Base-by-base conservation (phyloP, 805 yeast species). In the Tetrapisispora arboricola region DNA sequence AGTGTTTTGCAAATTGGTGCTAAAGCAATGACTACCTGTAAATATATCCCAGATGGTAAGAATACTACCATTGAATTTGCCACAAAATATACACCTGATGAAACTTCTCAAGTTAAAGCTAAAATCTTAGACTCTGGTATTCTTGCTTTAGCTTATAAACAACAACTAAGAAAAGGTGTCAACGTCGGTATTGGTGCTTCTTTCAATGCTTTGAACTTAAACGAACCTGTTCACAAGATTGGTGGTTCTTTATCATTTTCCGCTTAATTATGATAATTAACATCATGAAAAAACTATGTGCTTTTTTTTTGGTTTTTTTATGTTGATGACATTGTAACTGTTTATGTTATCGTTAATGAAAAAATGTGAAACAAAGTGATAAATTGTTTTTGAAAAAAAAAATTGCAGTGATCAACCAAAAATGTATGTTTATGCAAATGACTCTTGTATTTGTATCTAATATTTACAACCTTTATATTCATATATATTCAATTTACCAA, bases 211-310 rank as follows among this genome's bases (percentile, higher is more conserved):
- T 77, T 88, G 69, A 84, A 90, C 69, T 76, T 90, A 63, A 80
- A 84, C 64, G 96, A 88, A 75, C 85, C 96, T 51, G 95, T 92
- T 61, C 98, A 92, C 80, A 88, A 92, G 79, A 75, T 92, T 61
- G 98, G 98, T 70, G 76, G 86, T 72, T 85, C 95, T 43, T 76
- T 92, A 67, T 76, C 95, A 51, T 90, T 90, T 75, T 71, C 94
- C 57, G 94, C 95, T 66, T 90, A 80, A 25, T n/a, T n/a, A n/a
- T n/a, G n/a, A n/a, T n/a, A n/a, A n/a, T n/a, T n/a, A n/a, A n/a
- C n/a, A n/a, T n/a, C n/a, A n/a, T n/a, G n/a, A n/a, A n/a, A n/a
- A n/a, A n/a, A n/a, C n/a, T n/a, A n/a, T n/a, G n/a, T n/a, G n/a
- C 17, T 16, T 32, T 18, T 32, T 19, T 32, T 19, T 11, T 32